Percentiles rank a stretch among this genome's conserved stretches.
These are phyloP conservation scores for Botryosphaeria agaves DNA, from an alignment of 2,329 filamentous ascomycete species.

Conservation along the genomic window DNA sequence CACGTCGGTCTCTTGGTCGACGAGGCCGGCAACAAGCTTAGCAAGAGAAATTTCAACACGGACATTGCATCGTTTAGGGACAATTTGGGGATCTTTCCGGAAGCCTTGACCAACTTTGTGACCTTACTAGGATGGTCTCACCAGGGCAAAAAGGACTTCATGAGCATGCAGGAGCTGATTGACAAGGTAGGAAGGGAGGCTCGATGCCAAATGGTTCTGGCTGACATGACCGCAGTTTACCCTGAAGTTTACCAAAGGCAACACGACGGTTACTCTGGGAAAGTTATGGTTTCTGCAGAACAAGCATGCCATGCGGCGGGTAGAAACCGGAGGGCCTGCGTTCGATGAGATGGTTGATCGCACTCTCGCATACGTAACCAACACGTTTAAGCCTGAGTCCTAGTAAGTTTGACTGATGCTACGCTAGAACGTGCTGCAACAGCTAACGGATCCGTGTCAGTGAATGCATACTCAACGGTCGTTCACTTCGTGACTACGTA, in stretches of 20 bases:
- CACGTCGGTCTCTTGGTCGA: constrained; percentile 32
- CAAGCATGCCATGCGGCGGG: constrained; percentile 40
- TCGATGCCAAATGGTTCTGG: neutral
- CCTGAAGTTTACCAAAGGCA: constrained; percentile 78
- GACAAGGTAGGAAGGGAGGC: constrained; percentile 48
- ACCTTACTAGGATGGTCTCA: constrained; percentile 75
- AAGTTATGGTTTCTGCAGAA: constrained; percentile 72
- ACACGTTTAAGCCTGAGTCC: constrained; percentile 10
- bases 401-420: constrained; percentile 7
- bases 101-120: constrained; percentile 62
- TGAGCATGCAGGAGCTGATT: constrained; percentile 54
- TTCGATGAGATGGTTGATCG: constrained; percentile 19
- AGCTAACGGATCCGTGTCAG: constrained; percentile 6
- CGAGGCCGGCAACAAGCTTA: constrained; percentile 34
- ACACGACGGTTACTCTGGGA: constrained; percentile 62
- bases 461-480: constrained; percentile 9
- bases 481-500: constrained; percentile 29
- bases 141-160: constrained; percentile 46
- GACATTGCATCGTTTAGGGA: constrained; percentile 41
- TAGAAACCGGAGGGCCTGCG: constrained; percentile 24
- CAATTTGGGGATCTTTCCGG: constrained; percentile 40
- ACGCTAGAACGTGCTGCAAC: constrained; percentile 1
- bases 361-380: constrained; percentile 14
- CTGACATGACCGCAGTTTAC: constrained; percentile 39
- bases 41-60: constrained; percentile 63